A percentile compares a stretch with the other conserved stretches of the same genome.
These are phyloP conservation scores for Akanthomyces uredinophilus DNA, from an alignment of 2,329 filamentous ascomycete species.

Conservation along the genomic window DNA sequence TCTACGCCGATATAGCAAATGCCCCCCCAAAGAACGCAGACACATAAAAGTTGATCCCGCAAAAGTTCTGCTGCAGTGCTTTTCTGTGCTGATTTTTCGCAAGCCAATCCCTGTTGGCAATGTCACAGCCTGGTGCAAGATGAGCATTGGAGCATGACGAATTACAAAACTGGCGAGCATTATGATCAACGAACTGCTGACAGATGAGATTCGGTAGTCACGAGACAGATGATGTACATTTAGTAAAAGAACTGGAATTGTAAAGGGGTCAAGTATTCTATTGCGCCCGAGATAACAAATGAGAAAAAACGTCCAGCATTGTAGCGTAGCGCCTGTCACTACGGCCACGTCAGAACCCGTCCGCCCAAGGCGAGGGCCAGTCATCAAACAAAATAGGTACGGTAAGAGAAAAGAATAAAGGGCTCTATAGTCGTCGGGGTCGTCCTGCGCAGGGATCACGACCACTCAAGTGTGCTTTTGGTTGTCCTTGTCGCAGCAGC, in stretches of 20 bases:
- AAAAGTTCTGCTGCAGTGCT: too few relatives aligned
- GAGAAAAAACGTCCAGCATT: not conserved
- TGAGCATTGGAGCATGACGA: too few relatives aligned
- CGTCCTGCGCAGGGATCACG: not conserved
- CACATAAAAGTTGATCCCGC: too few relatives aligned
- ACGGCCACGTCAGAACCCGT: not conserved
- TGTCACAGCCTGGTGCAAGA: too few relatives aligned
- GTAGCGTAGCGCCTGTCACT: not conserved
- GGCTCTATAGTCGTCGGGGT: not conserved
- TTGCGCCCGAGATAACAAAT: not conserved
- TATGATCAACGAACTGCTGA: too few relatives aligned
- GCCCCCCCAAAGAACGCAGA: too few relatives aligned
- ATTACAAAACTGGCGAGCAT: too few relatives aligned
- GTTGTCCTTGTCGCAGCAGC: not conserved
- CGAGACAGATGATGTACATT: not conserved
- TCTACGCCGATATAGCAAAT: too few relatives aligned
- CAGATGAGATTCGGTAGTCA: too few relatives aligned
- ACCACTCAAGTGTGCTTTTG: conserved; percentile 1
- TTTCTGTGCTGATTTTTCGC: too few relatives aligned
- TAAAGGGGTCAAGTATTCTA: not conserved
- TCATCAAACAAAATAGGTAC: not conserved
- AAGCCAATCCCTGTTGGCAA: too few relatives aligned
- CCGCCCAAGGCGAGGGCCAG: not conserved
- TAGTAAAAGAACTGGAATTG: not conserved
- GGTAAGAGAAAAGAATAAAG: not conserved